Evolutionary conservation across 495 filamentous ascomycete genomes (phyloP).

Genomic region (Penicillium samsonianum): DNA sequence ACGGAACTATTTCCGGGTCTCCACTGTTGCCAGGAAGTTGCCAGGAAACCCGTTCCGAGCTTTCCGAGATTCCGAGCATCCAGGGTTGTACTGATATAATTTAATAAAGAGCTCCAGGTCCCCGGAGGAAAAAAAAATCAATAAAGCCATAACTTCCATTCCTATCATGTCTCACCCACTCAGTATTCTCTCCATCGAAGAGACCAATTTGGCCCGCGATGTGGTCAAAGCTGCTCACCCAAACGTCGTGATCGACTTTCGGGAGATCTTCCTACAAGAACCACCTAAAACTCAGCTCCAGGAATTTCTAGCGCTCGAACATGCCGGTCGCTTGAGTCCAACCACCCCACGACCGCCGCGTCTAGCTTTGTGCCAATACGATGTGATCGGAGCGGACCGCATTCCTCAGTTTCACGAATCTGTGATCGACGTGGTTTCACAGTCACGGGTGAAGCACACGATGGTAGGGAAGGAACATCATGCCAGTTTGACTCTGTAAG

Average conservation of each 20-base stretch:
- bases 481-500: constrained; percentile 60
- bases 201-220: constrained; percentile 51
- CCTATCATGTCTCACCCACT: constrained; percentile 46
- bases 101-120: neutral
- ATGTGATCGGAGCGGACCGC: constrained; percentile 59
- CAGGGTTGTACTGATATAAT: constrained; percentile 3
- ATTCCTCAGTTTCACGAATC: constrained; percentile 63
- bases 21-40: neutral
- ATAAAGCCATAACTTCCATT: neutral
- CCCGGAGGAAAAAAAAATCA: neutral
- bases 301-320: constrained; percentile 52
- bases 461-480: constrained; percentile 61
- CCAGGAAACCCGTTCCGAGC: constrained; percentile 6
- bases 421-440: constrained; percentile 57
- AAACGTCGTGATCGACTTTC: constrained; percentile 50
- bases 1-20: constrained; percentile 6
- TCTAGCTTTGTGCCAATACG: constrained; percentile 65
- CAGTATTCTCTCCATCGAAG: constrained; percentile 46
- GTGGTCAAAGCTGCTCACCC: constrained; percentile 45
- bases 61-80: constrained; percentile 7
- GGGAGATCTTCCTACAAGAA: constrained; percentile 55
- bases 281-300: constrained; percentile 50
- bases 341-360: constrained; percentile 55
- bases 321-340: constrained; percentile 48
- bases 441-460: constrained; percentile 50